Evolutionary conservation across 306 rosid genomes (phyloP).

Genomic region (Cucurbita pepo): DNA sequence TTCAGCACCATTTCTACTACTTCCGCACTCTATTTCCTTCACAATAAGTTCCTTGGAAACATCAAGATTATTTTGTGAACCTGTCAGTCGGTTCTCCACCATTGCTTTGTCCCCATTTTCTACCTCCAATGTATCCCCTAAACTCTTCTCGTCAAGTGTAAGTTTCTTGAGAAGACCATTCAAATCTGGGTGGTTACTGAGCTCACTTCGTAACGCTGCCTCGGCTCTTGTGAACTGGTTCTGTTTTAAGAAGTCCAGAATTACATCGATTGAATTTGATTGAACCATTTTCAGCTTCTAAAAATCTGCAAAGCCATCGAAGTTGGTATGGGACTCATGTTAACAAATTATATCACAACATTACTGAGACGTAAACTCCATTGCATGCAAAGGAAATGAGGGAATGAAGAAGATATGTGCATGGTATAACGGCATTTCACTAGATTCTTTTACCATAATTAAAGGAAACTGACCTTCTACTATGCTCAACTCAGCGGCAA

Average conservation of each 20-base stretch:
- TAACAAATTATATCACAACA: background rate
- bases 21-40: conserved; percentile 88
- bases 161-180: conserved; percentile 66
- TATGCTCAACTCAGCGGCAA: conserved; percentile 31
- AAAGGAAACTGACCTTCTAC: conserved; percentile 20
- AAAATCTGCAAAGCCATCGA: conserved; percentile 30
- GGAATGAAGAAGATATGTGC: background rate
- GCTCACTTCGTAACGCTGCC: conserved; percentile 84
- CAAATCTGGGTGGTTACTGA: conserved; percentile 45
- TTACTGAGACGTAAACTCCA: background rate
- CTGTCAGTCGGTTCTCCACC: conserved; percentile 29
- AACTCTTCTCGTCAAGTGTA: conserved; percentile 43
- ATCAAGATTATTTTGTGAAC: conserved; percentile 26
- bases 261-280: conserved; percentile 58
- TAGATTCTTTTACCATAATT: background rate
- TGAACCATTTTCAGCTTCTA: conserved; percentile 50
- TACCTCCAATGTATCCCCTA: conserved; percentile 19
- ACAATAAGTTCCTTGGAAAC: conserved; percentile 77
- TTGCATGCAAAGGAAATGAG: background rate
- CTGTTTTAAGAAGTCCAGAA: conserved; percentile 71
- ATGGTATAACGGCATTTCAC: background rate
- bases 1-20: conserved; percentile 43
- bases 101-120: conserved; percentile 41
- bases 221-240: conserved; percentile 74
- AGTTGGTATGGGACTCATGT: conserved; percentile 13